Evolutionary conservation across 148 eudicot species (phyloP).

Genomic region (Chenopodium suecicum): DNA sequence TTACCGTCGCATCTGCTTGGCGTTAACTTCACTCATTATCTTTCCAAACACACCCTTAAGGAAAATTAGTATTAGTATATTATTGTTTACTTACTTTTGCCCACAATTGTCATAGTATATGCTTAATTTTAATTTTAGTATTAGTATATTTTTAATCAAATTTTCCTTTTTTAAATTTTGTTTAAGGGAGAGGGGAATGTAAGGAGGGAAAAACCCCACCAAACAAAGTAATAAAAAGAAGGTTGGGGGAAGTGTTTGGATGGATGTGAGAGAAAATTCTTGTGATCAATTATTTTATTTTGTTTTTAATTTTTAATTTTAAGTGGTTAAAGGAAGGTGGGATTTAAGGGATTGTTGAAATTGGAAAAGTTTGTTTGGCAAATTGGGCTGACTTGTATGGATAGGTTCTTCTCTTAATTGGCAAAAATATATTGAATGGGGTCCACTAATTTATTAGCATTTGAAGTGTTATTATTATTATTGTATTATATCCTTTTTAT

Average conservation of each 20-base stretch:
- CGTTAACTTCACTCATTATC: conserved; percentile 37
- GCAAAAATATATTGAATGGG: conserved; percentile 23
- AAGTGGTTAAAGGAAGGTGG: conserved; percentile 16
- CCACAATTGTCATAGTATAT: conserved; percentile 27
- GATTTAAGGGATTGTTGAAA: conserved; percentile 21
- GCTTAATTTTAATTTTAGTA: conserved; percentile 6
- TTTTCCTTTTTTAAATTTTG: conserved; percentile 2
- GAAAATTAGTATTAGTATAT: not conserved
- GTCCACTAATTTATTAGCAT: conserved; percentile 10
- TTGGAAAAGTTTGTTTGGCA: conserved; percentile 33
- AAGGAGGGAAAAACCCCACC: conserved; percentile 26
- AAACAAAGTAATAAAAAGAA: conserved; percentile 37
- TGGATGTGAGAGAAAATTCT: conserved; percentile 25
- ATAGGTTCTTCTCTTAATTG: conserved; percentile 32
- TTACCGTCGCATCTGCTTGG: conserved; percentile 87
- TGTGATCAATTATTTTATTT: conserved; percentile 11
- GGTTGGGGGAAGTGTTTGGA: conserved; percentile 35
- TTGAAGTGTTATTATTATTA: not conserved
- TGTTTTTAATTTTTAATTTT: not conserved
- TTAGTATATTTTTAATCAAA: not conserved
- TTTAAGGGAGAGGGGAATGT: conserved; percentile 5
- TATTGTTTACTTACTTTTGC: conserved; percentile 25
- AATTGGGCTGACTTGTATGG: conserved; percentile 44
- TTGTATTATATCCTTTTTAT: not conserved
- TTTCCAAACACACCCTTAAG: not conserved